A percentile compares a stretch with the other conserved stretches of the same genome.
These are phyloP conservation scores for Silene coronaria DNA, from an alignment of 179 eudicot genomes.

Conservation along the genomic window DNA sequence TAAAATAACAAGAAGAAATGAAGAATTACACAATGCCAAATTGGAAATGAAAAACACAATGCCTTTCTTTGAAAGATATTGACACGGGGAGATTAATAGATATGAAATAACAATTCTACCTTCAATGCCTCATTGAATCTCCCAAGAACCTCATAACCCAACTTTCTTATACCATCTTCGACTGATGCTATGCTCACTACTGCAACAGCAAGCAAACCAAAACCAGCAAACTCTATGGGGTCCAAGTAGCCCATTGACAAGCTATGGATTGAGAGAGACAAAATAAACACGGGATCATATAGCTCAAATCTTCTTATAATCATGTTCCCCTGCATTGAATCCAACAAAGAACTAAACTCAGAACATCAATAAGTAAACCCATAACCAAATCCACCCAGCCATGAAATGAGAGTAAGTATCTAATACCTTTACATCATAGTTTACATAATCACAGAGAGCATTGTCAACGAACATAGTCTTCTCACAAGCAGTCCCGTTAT, in stretches of 20 bases:
- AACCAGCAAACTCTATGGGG: constrained; percentile 78
- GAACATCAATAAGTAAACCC: not conserved
- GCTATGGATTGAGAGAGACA: constrained; percentile 71
- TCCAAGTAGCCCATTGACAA: constrained; percentile 72
- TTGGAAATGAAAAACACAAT: not conserved
- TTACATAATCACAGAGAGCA: constrained; percentile 26
- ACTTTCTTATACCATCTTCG: constrained; percentile 58
- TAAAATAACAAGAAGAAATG: not conserved
- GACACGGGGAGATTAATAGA: not conserved
- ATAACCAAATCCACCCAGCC: not conserved
- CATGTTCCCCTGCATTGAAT: constrained; percentile 36
- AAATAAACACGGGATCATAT: constrained; percentile 83
- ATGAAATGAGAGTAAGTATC: not conserved
- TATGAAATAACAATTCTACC: constrained; percentile 39
- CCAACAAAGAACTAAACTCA: constrained; percentile 6
- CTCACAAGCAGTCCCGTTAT: constrained; percentile 34
- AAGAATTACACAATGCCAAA: not conserved
- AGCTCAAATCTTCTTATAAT: constrained; percentile 30
- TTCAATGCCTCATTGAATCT: constrained; percentile 64
- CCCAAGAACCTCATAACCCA: constrained; percentile 78
- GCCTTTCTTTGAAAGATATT: too few species aligned
- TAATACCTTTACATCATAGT: constrained; percentile 44
- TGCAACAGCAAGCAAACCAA: constrained; percentile 85
- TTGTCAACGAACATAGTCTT: constrained; percentile 22
- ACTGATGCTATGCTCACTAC: constrained; percentile 84